Conservation (phyloP, 768 basidiomycete genomes). For the Pleurotus tuoliensis region DNA sequence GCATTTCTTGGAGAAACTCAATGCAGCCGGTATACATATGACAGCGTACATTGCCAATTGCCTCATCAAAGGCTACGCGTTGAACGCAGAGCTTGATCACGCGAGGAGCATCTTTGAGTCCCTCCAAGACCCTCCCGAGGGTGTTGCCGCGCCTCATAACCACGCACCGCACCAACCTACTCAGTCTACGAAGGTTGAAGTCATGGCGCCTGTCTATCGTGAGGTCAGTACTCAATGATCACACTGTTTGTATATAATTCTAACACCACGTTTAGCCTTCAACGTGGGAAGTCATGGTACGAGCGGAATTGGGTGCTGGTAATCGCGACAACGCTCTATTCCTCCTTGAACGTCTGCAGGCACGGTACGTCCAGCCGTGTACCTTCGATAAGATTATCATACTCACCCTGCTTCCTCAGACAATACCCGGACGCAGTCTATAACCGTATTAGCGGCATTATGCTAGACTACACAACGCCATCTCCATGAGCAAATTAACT, state of each 20-base stretch:
- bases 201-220: conserved; percentile 68
- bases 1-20: conserved; percentile 60
- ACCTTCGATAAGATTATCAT: conserved; percentile 2
- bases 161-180: conserved; percentile 68
- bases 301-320: conserved; percentile 80
- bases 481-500: conserved; percentile 22
- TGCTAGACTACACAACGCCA: conserved; percentile 64
- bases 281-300: conserved; percentile 95
- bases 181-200: conserved; percentile 25
- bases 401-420: conserved; percentile 28
- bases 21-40: conserved; percentile 65
- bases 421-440: conserved; percentile 77
- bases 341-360: conserved; percentile 67
- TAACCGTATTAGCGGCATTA: conserved; percentile 75
- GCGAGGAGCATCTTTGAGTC: conserved; percentile 78
- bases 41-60: conserved; percentile 95
- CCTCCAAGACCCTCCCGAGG: conserved; percentile 74
- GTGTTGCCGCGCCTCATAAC: conserved; percentile 86
- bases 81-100: conserved; percentile 62
- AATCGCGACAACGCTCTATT: conserved; percentile 65
- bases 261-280: conserved; percentile 53
- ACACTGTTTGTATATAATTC: not conserved
- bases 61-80: conserved; percentile 69
- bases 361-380: conserved; percentile 45
- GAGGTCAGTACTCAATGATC: conserved; percentile 49